Evolutionary conservation across 2,329 filamentous ascomycete genomes (phyloP), one percentile per base, ranked within the genome.

Genomic region (Didymella pinodella): DNA sequence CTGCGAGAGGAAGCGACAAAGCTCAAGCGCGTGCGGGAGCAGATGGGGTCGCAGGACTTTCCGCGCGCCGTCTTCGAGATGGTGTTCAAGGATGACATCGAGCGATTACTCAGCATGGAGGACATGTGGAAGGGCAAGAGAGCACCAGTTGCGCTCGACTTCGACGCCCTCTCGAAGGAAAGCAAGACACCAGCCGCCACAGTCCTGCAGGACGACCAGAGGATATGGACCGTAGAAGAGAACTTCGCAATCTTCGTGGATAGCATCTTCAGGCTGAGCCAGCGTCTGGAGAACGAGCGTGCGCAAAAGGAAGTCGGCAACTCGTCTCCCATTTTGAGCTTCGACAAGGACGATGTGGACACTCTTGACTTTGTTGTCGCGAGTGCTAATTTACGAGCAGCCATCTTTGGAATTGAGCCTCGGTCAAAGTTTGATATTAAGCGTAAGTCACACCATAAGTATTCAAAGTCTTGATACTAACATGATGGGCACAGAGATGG

Each of bases 371-470:
- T 99, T 75, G 95, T 99, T 7, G 86, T 93, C 0, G 88, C 95
- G 0, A 92, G 90, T 66, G 92, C 94, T 29, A 99, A 99, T 71
- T 86, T 99, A 25, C 87, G 95, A 44, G 95, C 94, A 0, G 83
- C 86, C 25, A 84, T 96, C n/a, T 99, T 99, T 73, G 90, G 88
- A 55, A 97, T 99, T 57, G 90, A 94, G 53, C 80, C 83, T 4
- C 94, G 92, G 75, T 96, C 93, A 22, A 92, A 96, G 59, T 99
- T 98, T 72, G 93, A 98, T 73, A 93, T 95, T 70, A 99, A 99
- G 80, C 86, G 83, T 85, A 70, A 65, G 81, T 54, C 4, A 26
- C 7, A 51, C 22, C 12, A 43, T 0, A 4, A 22, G 16, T 49
- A n/a, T 7, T 2, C 32, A 36, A 22, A 18, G 6, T 25, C 7